Evolutionary conservation across 176 grass and related monocot species (phyloP), one percentile per base, ranked within the genome.

Genomic region (Pontederia paniculata): DNA sequence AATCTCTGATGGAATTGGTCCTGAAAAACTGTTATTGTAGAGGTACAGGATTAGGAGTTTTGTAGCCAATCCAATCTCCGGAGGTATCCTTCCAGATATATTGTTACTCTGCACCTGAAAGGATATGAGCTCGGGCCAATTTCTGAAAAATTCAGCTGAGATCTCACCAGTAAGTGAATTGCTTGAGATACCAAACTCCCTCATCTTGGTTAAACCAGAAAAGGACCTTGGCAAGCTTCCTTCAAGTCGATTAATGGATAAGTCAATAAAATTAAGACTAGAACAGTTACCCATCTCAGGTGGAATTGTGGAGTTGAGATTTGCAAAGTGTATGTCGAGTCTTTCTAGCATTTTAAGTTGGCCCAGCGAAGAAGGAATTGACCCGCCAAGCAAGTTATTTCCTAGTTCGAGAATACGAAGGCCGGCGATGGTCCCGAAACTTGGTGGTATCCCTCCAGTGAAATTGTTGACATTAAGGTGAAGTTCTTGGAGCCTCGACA

Each of bases 81-180:
- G 12, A 0, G 89, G 84, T 1, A 95, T 82, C 64, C 1, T 2
- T 12, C 84, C 81, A 9, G 17, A n/a, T 68, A 95, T 73, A 2
- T 1, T 60, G 55, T 88, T 95, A 13, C 68, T 62, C 50, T 86
- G 67, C 5, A 79, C 46, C 70, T 96, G 79, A 9, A 86, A 96
- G 44, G 80, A 75, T 13, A 56, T 66, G 60, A 95, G 84, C 1
- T 72, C 20, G 0, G 78, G 68, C 84, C 89, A 95, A n/a, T 68
- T 76, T 44, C 47, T 74, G 72, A 95, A 95, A 53, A 68, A 74
- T n/a, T 75, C 65, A 14, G 65, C 66, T 2, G 17, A n/a, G 17
- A 96, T 70, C 69, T 74, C 74, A 12, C 85, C 82, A 8, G 76
- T 43, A 63, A 96, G 78, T 46, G 70, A 55, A 76, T 89, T 96